Evolutionary conservation across 2,329 filamentous ascomycete genomes (phyloP).

Genomic region (Hansfordia pulvinata): DNA sequence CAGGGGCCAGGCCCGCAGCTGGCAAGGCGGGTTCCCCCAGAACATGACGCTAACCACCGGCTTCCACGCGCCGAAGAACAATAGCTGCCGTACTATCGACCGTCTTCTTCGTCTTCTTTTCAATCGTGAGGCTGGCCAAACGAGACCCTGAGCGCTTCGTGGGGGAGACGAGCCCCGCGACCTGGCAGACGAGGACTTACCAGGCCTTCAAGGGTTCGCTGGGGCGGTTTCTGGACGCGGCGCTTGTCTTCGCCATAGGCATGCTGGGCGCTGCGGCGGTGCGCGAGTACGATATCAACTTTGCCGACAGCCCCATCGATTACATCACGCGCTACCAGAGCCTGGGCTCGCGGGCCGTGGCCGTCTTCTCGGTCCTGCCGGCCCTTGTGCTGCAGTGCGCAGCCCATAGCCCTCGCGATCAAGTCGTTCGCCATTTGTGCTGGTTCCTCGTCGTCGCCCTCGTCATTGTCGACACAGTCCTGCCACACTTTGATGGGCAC

Average conservation of each 20-base stretch:
- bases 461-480: constrained; percentile 5
- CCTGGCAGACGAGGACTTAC: neutral
- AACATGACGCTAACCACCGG: no score
- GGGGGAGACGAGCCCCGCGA: no score
- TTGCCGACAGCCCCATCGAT: constrained; percentile 4
- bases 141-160: constrained; percentile 1
- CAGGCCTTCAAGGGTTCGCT: constrained; percentile 6
- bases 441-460: constrained; percentile 10
- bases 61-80: no score
- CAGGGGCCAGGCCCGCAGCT: no score
- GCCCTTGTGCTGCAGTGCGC: constrained; percentile 7
- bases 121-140: no score
- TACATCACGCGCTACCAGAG: constrained; percentile 9
- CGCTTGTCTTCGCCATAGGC: constrained; percentile 8
- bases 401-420: constrained; percentile 2
- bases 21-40: no score
- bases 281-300: constrained; percentile 5
- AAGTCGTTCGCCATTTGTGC: constrained; percentile 6
- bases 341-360: constrained; percentile 9
- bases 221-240: constrained; percentile 8
- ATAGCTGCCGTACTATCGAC: no score
- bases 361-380: constrained; percentile 9
- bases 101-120: no score
- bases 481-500: no score
- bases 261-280: constrained; percentile 9